A percentile compares a stretch with the other conserved stretches of the same genome.
Conservation (phyloP, 805 yeast genomes). For the Cyberlindnera petersonii region DNA sequence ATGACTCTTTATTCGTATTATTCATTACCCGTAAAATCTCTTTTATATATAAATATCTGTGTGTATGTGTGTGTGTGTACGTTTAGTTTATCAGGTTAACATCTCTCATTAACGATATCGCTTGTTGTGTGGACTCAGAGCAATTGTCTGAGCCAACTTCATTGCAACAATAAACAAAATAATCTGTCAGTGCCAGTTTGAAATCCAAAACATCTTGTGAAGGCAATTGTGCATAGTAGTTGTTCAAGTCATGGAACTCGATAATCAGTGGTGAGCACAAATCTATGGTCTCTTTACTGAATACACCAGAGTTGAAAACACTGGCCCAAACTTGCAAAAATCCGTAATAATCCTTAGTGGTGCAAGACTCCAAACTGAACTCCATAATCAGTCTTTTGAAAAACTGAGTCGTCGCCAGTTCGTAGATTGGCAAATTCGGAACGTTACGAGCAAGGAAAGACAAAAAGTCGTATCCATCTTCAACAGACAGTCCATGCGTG, state of each 20-base stretch:
- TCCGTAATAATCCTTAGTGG: conserved; percentile 27
- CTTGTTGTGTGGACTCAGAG: conserved; percentile 15
- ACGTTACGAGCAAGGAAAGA: conserved; percentile 18
- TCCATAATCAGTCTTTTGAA: conserved; percentile 26
- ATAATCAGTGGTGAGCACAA: conserved; percentile 33
- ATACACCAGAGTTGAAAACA: conserved; percentile 27
- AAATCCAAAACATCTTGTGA: conserved; percentile 29
- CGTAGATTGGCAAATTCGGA: conserved; percentile 23
- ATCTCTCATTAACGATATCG: conserved; percentile 17
- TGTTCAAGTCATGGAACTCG: conserved; percentile 34
- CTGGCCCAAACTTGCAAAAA: conserved; percentile 30
- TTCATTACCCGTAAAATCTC: no score
- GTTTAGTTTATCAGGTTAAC: no score
- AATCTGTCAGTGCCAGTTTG: conserved; percentile 28
- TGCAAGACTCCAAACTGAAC: conserved; percentile 14
- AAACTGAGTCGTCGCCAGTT: conserved; percentile 28
- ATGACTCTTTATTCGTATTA: no score
- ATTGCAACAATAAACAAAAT: conserved; percentile 18
- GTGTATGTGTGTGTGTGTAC: no score
- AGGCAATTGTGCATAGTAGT: conserved; percentile 26
- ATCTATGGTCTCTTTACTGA: conserved; percentile 24
- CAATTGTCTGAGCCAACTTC: conserved; percentile 1
- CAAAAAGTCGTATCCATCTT: conserved; percentile 30
- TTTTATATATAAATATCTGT: no score
- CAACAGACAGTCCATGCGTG: conserved; percentile 29